Percentiles rank a stretch among this genome's conserved stretches.
Evolutionary conservation across 108 stramenopile species (phyloP).

Genomic region (Hondaea fermentalgiana): DNA sequence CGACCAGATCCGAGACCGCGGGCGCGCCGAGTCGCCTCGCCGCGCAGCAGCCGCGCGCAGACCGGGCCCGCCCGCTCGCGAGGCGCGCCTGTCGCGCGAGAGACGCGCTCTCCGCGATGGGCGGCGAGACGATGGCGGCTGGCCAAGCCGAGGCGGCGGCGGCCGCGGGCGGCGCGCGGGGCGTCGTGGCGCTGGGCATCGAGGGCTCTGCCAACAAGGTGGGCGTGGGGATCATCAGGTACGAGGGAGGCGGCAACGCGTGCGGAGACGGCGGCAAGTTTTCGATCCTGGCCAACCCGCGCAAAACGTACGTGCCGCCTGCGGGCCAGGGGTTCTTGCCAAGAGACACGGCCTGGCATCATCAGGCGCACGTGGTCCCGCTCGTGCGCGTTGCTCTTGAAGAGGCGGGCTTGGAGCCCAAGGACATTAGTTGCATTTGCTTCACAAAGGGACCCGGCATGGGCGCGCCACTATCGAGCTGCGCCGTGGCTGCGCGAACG

Average conservation of each 20-base stretch:
- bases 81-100: too few relatives aligned
- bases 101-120: too few relatives aligned
- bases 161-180: background rate
- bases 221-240: slow-evolving; percentile 83
- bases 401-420: slow-evolving; percentile 63
- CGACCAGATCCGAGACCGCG: too few relatives aligned
- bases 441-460: slow-evolving; percentile 96
- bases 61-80: too few relatives aligned
- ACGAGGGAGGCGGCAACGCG: slow-evolving; percentile 23
- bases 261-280: slow-evolving; percentile 54
- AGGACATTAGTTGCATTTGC: slow-evolving; percentile 45
- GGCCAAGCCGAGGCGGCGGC: background rate
- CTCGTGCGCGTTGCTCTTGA: slow-evolving; percentile 71
- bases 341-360: slow-evolving; percentile 90
- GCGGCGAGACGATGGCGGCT: too few relatives aligned
- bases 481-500: slow-evolving; percentile 78
- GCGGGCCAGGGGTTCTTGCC: slow-evolving; percentile 93
- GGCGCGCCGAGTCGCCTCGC: too few relatives aligned
- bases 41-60: too few relatives aligned
- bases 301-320: slow-evolving; percentile 90
- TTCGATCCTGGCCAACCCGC: slow-evolving; percentile 81
- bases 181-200: slow-evolving; percentile 75
- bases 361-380: slow-evolving; percentile 81
- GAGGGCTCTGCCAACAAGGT: slow-evolving; percentile 99
- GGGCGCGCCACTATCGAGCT: slow-evolving; percentile 88